Conservation (phyloP, 2,329 filamentous ascomycete genomes). For the Cladophialophora bantiana region DNA sequence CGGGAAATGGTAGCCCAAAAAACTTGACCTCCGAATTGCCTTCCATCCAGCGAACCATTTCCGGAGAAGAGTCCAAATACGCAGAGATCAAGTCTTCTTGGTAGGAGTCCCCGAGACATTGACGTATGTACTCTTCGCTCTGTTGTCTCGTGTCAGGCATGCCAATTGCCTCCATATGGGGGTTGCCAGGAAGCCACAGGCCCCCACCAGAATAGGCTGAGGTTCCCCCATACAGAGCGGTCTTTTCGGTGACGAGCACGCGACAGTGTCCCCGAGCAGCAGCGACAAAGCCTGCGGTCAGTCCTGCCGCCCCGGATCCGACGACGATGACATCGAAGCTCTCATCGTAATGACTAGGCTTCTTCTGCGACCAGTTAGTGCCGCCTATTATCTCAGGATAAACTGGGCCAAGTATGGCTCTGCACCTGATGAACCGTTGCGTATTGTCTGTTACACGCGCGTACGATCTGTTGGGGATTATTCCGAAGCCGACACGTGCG, state of each 20-base stretch:
- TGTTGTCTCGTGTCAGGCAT: too few species aligned
- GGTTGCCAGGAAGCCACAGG: slow-evolving; percentile 45
- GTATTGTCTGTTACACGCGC: too few species aligned
- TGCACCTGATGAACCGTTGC: too few species aligned
- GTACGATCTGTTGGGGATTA: too few species aligned
- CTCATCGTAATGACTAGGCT: background rate
- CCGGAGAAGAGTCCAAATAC: slow-evolving; percentile 6
- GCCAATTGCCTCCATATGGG: too few species aligned
- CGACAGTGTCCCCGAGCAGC: slow-evolving; percentile 11
- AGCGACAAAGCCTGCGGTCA: background rate
- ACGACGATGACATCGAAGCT: background rate
- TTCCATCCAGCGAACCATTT: slow-evolving; percentile 23
- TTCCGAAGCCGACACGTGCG: too few species aligned
- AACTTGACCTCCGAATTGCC: slow-evolving; percentile 17
- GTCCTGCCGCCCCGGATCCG: background rate
- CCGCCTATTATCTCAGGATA: too few species aligned
- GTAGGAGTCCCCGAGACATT: too few species aligned
- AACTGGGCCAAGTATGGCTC: too few species aligned
- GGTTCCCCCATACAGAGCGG: background rate
- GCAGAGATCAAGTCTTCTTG: slow-evolving; percentile 16
- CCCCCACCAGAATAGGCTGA: slow-evolving; percentile 45
- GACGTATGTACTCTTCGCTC: too few species aligned
- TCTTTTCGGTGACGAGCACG: background rate
- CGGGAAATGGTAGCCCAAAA: background rate
- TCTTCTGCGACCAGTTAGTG: too few species aligned